These are phyloP conservation scores for Hyaloscypha finlandica DNA, from an alignment of 495 filamentous ascomycete genomes.

Conservation along the genomic window DNA sequence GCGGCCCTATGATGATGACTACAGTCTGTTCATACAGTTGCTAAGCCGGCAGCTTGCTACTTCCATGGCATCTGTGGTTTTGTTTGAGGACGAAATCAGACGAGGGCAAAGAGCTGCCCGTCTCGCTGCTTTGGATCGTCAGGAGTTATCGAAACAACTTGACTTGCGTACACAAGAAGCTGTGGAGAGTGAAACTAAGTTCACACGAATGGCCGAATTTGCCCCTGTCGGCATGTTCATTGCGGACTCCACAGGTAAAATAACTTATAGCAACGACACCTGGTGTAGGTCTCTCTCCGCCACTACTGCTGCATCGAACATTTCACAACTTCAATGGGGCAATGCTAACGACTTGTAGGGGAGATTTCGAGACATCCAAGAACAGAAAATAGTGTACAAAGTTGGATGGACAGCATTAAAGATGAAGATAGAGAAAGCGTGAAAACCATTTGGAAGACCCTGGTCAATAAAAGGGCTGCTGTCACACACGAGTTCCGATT, in stretches of 20 bases:
- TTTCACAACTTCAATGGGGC: not conserved
- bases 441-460: conserved; percentile 54
- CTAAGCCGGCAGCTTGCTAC: conserved; percentile 69
- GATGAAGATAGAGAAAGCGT: conserved; percentile 60
- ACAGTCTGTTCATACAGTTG: conserved; percentile 68
- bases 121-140: conserved; percentile 63
- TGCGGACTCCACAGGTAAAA: conserved; percentile 58
- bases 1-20: conserved; percentile 69
- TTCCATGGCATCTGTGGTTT: conserved; percentile 67
- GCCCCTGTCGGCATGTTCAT: conserved; percentile 75
- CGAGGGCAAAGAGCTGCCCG: conserved; percentile 65
- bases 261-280: conserved; percentile 73
- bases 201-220: conserved; percentile 74
- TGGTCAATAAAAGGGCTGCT: conserved; percentile 55
- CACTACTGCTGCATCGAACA: not conserved
- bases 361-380: conserved; percentile 62
- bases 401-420: conserved; percentile 68
- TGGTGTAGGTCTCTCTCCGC: conserved; percentile 42
- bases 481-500: conserved; percentile 70
- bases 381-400: conserved; percentile 46
- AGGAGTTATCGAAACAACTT: conserved; percentile 67
- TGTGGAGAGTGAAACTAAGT: conserved; percentile 68
- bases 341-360: conserved; percentile 30
- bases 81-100: conserved; percentile 74
- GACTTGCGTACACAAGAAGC: conserved; percentile 67